These are phyloP conservation scores for Sporothrix luriei DNA, from an alignment of 2,329 filamentous ascomycete genomes.

Conservation along the genomic window DNA sequence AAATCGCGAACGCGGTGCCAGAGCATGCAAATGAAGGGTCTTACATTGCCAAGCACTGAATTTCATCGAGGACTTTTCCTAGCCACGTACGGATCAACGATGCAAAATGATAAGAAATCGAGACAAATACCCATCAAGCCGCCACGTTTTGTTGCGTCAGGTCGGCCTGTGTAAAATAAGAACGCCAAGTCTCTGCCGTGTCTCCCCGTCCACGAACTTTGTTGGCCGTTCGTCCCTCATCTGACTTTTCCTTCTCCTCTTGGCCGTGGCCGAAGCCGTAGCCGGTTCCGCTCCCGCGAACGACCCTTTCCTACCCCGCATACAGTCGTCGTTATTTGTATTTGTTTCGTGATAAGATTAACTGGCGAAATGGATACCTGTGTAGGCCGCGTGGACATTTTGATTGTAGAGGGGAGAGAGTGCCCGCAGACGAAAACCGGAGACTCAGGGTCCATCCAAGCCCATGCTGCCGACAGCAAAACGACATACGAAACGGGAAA, in stretches of 20 bases:
- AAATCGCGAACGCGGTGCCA: not conserved
- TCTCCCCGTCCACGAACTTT: not conserved
- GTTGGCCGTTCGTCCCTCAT: not conserved
- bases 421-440: not conserved
- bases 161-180: not conserved
- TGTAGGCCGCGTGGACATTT: constrained; percentile 19
- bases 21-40: constrained; percentile 1
- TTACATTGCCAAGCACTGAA: not conserved
- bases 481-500: constrained; percentile 1
- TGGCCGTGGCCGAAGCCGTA: constrained; percentile 7
- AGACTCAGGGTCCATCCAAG: constrained; percentile 9
- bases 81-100: too few species aligned
- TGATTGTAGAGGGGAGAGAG: constrained; percentile 4
- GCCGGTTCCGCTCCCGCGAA: constrained; percentile 4
- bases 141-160: not conserved
- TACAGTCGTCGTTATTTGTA: not conserved
- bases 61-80: not conserved
- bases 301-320: not conserved
- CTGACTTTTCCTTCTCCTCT: not conserved
- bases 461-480: not conserved
- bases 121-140: not conserved
- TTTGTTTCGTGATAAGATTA: not conserved
- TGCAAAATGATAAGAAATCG: not conserved
- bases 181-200: not conserved
- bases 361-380: not conserved